phyloP scores from a whole-genome alignment of 176 grass and related monocot species.

The Eremochloa ophiuroides region DNA sequence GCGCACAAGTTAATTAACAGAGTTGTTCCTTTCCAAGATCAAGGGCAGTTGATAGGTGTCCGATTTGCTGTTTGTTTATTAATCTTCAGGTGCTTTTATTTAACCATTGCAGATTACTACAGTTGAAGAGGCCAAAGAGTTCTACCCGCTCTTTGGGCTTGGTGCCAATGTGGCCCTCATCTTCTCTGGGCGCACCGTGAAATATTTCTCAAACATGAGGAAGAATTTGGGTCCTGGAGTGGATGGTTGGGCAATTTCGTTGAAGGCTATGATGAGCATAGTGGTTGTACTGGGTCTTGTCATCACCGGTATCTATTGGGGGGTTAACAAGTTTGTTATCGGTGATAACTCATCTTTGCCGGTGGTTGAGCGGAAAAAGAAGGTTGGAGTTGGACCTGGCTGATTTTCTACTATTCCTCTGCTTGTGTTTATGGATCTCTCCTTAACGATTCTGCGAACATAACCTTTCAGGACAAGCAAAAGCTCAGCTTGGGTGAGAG shows the following conservation, averaged over 20 bases:
- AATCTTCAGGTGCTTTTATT: neutral
- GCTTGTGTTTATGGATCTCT: slow-evolving; percentile 8
- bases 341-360: slow-evolving; percentile 68
- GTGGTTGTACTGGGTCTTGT: slow-evolving; percentile 75
- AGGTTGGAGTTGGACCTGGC: slow-evolving; percentile 58
- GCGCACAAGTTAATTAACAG: neutral
- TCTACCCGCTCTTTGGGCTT: slow-evolving; percentile 91
- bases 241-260: slow-evolving; percentile 89
- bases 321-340: slow-evolving; percentile 76
- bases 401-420: neutral
- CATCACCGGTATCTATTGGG: slow-evolving; percentile 77
- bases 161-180: slow-evolving; percentile 94
- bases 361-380: slow-evolving; percentile 60
- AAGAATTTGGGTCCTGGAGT: slow-evolving; percentile 85
- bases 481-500: slow-evolving; percentile 94
- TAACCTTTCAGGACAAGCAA: slow-evolving; percentile 66
- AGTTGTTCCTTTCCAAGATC: neutral
- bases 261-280: slow-evolving; percentile 99
- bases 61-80: neutral
- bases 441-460: slow-evolving; percentile 21
- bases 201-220: slow-evolving; percentile 94
- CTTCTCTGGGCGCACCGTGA: slow-evolving; percentile 91
- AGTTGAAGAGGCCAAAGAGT: slow-evolving; percentile 97
- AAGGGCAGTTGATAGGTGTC: neutral
- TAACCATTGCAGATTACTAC: slow-evolving; percentile 77